Percentiles rank a stretch among this genome's conserved stretches.
Evolutionary conservation across 169 alveolate genomes (phyloP).

Genomic region (Cytauxzoon felis): DNA sequence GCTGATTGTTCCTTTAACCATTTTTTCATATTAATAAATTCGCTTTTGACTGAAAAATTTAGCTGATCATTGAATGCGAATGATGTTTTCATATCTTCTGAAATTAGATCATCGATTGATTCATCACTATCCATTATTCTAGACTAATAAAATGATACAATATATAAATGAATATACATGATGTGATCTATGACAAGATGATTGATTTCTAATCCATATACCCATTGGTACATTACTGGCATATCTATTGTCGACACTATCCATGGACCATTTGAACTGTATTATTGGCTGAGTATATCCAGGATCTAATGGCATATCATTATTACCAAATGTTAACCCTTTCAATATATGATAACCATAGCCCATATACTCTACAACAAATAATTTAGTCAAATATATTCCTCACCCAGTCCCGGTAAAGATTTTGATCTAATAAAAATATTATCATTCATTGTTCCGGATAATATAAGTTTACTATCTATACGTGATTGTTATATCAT

Average conservation of each 20-base stretch:
- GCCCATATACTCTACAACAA: conserved; percentile 58
- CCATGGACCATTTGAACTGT: conserved; percentile 6
- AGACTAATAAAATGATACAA: not conserved
- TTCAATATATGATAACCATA: conserved; percentile 39
- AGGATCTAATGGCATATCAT: conserved; percentile 39
- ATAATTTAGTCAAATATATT: too few species aligned
- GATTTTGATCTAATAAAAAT: too few species aligned
- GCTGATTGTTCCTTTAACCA: not conserved
- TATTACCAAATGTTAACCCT: conserved; percentile 45
- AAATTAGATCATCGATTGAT: not conserved
- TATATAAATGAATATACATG: conserved; percentile 3
- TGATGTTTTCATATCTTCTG: conserved; percentile 50
- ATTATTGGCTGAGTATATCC: conserved; percentile 58
- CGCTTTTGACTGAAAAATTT: not conserved
- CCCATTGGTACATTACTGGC: conserved; percentile 16
- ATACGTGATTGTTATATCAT: too few species aligned
- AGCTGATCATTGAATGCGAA: conserved; percentile 2
- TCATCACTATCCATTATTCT: conserved; percentile 7
- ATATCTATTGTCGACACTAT: not conserved
- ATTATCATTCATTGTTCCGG: too few species aligned
- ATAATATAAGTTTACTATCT: too few species aligned
- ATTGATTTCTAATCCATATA: conserved; percentile 53
- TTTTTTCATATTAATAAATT: not conserved
- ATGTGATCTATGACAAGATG: conserved; percentile 40
- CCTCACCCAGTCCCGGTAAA: conserved; percentile 3